Conservation (phyloP, 2,329 filamentous ascomycete species). For the Emericellopsis atlantica region DNA sequence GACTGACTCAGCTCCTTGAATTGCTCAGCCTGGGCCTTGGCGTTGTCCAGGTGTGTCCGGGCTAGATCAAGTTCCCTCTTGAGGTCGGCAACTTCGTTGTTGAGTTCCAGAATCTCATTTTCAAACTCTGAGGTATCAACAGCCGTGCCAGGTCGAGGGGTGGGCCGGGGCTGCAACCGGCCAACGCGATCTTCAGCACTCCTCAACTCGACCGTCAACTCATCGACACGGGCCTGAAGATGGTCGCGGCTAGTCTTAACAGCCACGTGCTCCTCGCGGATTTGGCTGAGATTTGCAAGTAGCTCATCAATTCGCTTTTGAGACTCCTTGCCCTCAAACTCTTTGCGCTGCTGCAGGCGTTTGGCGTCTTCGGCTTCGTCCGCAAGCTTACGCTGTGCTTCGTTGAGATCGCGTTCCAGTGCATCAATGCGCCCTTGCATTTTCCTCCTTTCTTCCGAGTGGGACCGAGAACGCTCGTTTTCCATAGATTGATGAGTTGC, state of each 20-base stretch:
- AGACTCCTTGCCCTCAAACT: constrained; percentile 78
- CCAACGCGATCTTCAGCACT: constrained; percentile 81
- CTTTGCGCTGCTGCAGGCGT: constrained; percentile 70
- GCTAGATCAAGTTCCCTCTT: constrained; percentile 78
- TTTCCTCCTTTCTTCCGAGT: constrained; percentile 70
- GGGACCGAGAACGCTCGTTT: constrained; percentile 80
- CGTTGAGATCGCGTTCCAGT: constrained; percentile 66
- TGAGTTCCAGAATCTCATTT: constrained; percentile 65
- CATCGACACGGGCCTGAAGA: constrained; percentile 76
- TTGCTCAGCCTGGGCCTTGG: constrained; percentile 70
- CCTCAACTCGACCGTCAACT: constrained; percentile 76
- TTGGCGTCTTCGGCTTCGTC: constrained; percentile 76
- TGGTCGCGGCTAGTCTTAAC: constrained; percentile 83
- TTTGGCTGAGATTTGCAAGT: constrained; percentile 62
- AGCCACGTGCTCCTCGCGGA: constrained; percentile 75
- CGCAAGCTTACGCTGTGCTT: constrained; percentile 70
- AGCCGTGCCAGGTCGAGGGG: constrained; percentile 38
- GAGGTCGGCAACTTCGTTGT: constrained; percentile 72
- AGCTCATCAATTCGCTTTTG: constrained; percentile 92
- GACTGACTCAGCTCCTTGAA: constrained; percentile 82
- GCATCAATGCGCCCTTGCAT: constrained; percentile 66
- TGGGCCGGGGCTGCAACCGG: constrained; percentile 69
- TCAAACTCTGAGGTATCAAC: constrained; percentile 33
- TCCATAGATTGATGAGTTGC: constrained; percentile 77
- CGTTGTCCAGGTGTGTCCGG: constrained; percentile 67